Conservation (phyloP, 73 alveolate genomes). For the Breviolum minutum region DNA sequence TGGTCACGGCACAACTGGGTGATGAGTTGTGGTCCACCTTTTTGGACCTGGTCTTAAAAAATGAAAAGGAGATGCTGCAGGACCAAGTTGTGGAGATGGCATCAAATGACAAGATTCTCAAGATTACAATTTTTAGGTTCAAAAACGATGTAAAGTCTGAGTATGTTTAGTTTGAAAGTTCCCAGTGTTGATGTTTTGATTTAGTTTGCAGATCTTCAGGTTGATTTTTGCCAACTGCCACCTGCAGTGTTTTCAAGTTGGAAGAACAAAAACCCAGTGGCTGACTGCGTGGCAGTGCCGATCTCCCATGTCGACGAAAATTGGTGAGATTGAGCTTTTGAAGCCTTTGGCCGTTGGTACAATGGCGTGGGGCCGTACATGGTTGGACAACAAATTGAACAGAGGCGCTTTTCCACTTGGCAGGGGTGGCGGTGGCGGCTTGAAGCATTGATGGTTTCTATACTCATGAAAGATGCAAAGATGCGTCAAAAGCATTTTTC, state of each 20-base stretch:
- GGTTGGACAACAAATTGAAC: slow-evolving; percentile 72
- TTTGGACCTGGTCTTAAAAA: slow-evolving; percentile 26
- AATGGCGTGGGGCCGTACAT: slow-evolving; percentile 78
- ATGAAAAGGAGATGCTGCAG: slow-evolving; percentile 47
- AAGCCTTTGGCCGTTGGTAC: slow-evolving; percentile 72
- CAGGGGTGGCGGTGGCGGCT: background rate
- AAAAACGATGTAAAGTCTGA: too few relatives aligned
- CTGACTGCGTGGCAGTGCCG: background rate
- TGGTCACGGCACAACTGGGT: background rate
- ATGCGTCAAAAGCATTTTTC: too few relatives aligned
- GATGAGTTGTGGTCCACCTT: background rate
- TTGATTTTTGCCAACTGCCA: too few relatives aligned
- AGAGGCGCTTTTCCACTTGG: background rate
- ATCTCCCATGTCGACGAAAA: background rate
- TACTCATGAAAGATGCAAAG: too few relatives aligned
- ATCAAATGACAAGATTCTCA: background rate
- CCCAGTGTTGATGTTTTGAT: too few relatives aligned
- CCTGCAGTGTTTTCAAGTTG: too few relatives aligned
- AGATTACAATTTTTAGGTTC: too few relatives aligned
- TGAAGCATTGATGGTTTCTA: too few relatives aligned
- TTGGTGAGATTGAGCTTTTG: slow-evolving; percentile 23
- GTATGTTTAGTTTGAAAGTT: too few relatives aligned
- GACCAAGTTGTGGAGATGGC: background rate
- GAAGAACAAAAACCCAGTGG: too few relatives aligned
- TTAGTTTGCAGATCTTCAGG: too few relatives aligned